These are phyloP conservation scores for Eimeria tenella DNA, from an alignment of 169 alveolate species.

Conservation along the genomic window DNA sequence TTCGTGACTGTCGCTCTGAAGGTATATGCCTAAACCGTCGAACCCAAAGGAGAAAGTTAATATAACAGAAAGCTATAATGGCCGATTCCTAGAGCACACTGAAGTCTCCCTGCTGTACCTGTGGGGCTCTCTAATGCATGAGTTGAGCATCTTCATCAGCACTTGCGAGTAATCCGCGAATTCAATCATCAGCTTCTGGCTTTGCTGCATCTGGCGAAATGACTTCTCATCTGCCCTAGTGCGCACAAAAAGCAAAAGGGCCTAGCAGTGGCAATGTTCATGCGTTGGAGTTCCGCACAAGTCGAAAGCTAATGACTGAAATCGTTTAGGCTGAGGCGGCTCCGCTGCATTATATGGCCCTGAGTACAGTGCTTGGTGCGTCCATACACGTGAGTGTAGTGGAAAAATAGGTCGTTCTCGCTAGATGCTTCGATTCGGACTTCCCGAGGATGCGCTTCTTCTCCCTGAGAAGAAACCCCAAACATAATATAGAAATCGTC, in stretches of 20 bases:
- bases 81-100: not conserved
- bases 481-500: not conserved
- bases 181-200: constrained; percentile 95
- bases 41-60: too few relatives aligned
- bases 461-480: constrained; percentile 86
- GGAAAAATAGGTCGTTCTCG: constrained; percentile 96
- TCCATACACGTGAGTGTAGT: constrained; percentile 91
- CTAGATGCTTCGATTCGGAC: constrained; percentile 93
- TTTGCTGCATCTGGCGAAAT: constrained; percentile 91
- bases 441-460: constrained; percentile 88
- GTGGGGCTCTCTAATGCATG: constrained; percentile 95
- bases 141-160: constrained; percentile 94
- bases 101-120: constrained; percentile 74
- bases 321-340: too few relatives aligned
- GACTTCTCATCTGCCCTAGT: constrained; percentile 88
- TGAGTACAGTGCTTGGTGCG: not conserved
- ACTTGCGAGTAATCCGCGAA: constrained; percentile 92
- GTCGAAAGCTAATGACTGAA: too few relatives aligned
- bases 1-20: too few relatives aligned
- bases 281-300: too few relatives aligned
- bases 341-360: not conserved
- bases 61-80: too few relatives aligned
- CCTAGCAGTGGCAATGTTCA: too few relatives aligned
- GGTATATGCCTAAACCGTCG: too few relatives aligned
- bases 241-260: not conserved